These are phyloP conservation scores for Cryphonectria japonica DNA, from an alignment of 2,329 filamentous ascomycete genomes.

Conservation along the genomic window DNA sequence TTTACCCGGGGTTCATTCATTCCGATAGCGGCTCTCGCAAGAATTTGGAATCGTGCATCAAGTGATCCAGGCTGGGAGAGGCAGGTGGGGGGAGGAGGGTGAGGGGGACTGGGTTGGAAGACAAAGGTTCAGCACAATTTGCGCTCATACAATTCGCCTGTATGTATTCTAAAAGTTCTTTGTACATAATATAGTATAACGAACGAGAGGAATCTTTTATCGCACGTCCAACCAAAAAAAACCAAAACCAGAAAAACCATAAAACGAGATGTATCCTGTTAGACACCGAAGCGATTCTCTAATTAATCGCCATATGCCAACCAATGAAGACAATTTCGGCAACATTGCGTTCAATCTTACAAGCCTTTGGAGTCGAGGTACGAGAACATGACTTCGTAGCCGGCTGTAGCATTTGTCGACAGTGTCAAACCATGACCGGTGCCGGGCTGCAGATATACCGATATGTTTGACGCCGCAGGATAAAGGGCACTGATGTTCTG, in stretches of 20 bases:
- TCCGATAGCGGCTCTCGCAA: background rate
- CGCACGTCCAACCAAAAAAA: too few species aligned
- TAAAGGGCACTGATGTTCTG: background rate
- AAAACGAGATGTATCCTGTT: background rate
- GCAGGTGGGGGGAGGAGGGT: too few species aligned
- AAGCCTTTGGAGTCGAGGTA: conserved; percentile 26
- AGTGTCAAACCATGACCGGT: conserved; percentile 42
- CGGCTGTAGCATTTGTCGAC: conserved; percentile 42
- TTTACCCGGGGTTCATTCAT: too few species aligned
- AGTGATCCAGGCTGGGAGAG: too few species aligned
- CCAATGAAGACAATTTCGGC: background rate
- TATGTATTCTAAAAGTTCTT: too few species aligned
- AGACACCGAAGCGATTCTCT: background rate
- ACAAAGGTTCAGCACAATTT: background rate
- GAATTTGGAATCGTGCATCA: background rate
- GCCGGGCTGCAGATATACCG: conserved; percentile 40
- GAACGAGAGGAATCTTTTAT: too few species aligned
- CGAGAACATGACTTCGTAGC: conserved; percentile 35
- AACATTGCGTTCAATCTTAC: background rate
- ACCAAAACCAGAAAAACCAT: too few species aligned
- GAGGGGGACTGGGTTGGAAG: too few species aligned
- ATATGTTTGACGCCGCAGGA: conserved; percentile 36
- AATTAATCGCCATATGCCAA: background rate
- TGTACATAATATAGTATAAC: too few species aligned
- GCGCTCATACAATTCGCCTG: too few species aligned